These are phyloP conservation scores for Nitzschia sp. DNA, from an alignment of 108 stramenopile species.

Conservation along the genomic window DNA sequence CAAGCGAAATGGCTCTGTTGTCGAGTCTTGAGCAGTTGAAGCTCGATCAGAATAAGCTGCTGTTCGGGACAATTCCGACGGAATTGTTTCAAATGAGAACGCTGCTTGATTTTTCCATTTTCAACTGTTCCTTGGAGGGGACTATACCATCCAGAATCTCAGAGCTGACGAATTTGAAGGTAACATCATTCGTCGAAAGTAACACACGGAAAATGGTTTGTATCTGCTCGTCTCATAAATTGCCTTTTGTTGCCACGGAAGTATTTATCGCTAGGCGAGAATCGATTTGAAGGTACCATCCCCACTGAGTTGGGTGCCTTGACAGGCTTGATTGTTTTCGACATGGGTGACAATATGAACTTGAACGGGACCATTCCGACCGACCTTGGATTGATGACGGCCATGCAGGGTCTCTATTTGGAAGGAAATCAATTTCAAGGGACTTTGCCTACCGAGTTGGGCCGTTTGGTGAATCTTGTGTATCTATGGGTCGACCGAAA, in stretches of 20 bases:
- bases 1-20: too few species aligned
- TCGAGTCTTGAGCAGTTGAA: too few species aligned
- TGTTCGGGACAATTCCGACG: not conserved
- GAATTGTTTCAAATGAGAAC: not conserved
- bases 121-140: not conserved
- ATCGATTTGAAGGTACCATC: not conserved
- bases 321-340: too few species aligned
- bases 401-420: not conserved
- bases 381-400: too few species aligned
- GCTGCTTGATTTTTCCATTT: too few species aligned
- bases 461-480: constrained; percentile 10
- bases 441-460: constrained; percentile 6
- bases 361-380: too few species aligned
- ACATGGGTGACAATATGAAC: too few species aligned
- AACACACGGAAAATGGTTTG: too few species aligned
- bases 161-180: not conserved
- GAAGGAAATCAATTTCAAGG: not conserved
- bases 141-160: not conserved
- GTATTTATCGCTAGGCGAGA: not conserved
- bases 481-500: constrained; percentile 18
- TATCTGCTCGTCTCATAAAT: too few species aligned
- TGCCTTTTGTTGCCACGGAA: too few species aligned
- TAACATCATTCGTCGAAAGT: too few species aligned
- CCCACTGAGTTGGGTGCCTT: not conserved
- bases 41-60: too few species aligned